Evolutionary conservation across 2,329 filamentous ascomycete genomes (phyloP), one percentile per base, ranked within the genome.

Genomic region (Colletotrichum sp.): DNA sequence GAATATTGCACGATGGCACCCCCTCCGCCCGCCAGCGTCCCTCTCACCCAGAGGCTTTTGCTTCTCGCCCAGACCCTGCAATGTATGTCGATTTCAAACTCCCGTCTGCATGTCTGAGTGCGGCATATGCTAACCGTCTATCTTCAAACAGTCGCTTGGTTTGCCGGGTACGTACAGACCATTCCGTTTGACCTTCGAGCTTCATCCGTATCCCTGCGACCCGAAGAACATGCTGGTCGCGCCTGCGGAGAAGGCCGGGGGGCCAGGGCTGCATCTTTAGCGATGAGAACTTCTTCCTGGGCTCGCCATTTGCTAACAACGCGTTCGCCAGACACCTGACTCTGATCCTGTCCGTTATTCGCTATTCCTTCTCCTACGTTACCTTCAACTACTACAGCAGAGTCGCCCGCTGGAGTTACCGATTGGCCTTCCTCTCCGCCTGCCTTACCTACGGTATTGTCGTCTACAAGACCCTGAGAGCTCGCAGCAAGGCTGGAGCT

Each of bases 391-490:
- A 92, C 85, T 94, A 94, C 84, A 93, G 93, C 74, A 87, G 91
- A 83, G 92, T 92, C 89, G 96, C 96, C 64, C 90, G 92, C 79
- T 93, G 97, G 85, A 94, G 94, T 73, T 99, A 99, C 89, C 96
- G 97, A 81, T 92, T 94, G 71, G 95, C 96, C 74, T 99, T 99
- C 85, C 80, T 98, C 80, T 93, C 96, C 4, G 97, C 97, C 8
- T 95, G 96, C 64, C 92, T 93, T 66, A 99, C 97, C 13, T 99
- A 99, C 86, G 96, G 97, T 79, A 99, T 99, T 80, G 97, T 99
- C 66, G 96, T 99, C 77, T 99, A 98, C 91, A 99, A 99, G 92
- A 96, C 95, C 75, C 95, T 96, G 89, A 93, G 96, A 79, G 95
- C 96, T 80, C 94, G 95, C 80, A 91, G 94, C 81, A 94, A 95